Evolutionary conservation across 2,329 filamentous ascomycete species (phyloP).

Genomic region (Colletotrichum ledebouriae): DNA sequence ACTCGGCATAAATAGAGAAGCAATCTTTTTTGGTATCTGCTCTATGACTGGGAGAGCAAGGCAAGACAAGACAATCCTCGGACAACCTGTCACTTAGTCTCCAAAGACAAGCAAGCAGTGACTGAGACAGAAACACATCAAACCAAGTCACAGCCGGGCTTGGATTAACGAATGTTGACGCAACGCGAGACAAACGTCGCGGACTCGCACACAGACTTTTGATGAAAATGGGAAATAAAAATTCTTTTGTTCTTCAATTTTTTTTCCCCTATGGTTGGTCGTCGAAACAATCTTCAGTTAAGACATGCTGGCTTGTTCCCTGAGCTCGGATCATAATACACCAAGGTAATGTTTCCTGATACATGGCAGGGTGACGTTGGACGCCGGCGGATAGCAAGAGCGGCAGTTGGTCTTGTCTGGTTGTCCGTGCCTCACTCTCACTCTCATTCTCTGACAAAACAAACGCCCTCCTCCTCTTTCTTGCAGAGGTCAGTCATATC

Average conservation of each 20-base stretch:
- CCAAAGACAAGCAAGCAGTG: neutral
- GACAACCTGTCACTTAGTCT: neutral
- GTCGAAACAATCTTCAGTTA: conserved; percentile 20
- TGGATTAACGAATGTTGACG: conserved; percentile 30
- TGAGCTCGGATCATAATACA: conserved; percentile 27
- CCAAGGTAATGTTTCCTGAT: conserved; percentile 20
- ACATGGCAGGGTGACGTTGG: conserved; percentile 38
- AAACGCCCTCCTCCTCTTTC: too few species aligned
- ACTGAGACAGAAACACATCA: neutral
- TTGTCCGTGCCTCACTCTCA: conserved; percentile 4
- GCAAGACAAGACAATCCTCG: conserved; percentile 2
- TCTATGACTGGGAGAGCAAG: neutral
- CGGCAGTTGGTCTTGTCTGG: conserved; percentile 22
- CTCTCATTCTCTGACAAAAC: neutral
- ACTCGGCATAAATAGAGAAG: neutral
- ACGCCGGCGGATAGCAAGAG: conserved; percentile 13
- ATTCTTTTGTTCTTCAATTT: neutral
- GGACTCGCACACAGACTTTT: neutral
- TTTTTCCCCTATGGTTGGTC: neutral
- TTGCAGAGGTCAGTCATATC: conserved; percentile 3
- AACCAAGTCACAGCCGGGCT: conserved; percentile 9
- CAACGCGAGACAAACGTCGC: conserved; percentile 28
- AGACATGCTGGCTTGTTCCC: conserved; percentile 31
- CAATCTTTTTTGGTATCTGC: neutral
- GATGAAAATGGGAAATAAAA: conserved; percentile 4